Evolutionary conservation across 106 monocot genomes (phyloP), one percentile per base, ranked within the genome.

Genomic region (Amphibolis antarctica): DNA sequence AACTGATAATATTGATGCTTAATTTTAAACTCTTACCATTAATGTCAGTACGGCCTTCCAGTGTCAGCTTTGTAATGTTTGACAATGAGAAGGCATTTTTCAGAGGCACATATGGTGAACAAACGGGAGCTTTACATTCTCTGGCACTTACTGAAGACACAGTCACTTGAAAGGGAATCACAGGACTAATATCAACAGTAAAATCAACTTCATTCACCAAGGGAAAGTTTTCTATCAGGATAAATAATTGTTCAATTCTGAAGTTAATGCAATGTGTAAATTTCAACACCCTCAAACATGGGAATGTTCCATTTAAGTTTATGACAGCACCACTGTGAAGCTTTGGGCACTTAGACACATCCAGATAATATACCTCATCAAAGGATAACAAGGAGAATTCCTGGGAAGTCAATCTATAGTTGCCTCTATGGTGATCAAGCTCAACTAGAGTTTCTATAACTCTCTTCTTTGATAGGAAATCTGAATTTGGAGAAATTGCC

Each of bases 261-360:
- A 89, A 69, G 27, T 64, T 54, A 5, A 60, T 43, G 58, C 74
- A 82, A 53, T 82, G 55, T 23, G 73, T 69, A 72, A 73, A 85
- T 63, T 72, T 82, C 58, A 82, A 59, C 55, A 73, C 69, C 55
- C 25, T 77, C 60, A 89, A 44, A 21, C 75, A 82, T 49, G 85
- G 85, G 48, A 89, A 89, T 69, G 73, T 71, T 36, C 49, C 21
- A 36, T 42, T 22, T 24, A 89, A 71, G 67, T 30, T 68, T 60
- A 82, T 25, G 15, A 70, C 53, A 48, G 75, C 20, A 73, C 46
- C 59, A 70, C 76, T 54, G 53, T 78, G 51, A 42, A 85, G 10
- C 18, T 80, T 77, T 24, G 66, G 74, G 67, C 89, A 89, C 59
- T 71, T 78, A 29, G 85, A 89, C 59, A 89, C 55, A 62, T 89